Evolutionary conservation across 768 basidiomycete species (phyloP).

Genomic region (Boletus tylopilopsis): DNA sequence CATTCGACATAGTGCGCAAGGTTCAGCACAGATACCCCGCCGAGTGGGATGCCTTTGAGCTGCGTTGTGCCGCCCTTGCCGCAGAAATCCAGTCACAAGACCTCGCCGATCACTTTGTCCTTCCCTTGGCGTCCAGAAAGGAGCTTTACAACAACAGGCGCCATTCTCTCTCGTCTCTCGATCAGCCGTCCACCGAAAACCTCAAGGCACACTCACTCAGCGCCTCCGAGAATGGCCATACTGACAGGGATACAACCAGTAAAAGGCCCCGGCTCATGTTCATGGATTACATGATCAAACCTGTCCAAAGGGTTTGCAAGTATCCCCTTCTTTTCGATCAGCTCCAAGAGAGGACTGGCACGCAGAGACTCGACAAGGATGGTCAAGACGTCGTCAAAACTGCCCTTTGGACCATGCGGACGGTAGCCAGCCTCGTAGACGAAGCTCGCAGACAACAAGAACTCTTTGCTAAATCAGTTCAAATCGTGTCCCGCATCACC

Average conservation of each 20-base stretch:
- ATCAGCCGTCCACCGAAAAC: constrained; percentile 34
- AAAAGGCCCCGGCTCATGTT: constrained; percentile 51
- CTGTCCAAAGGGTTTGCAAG: constrained; percentile 93
- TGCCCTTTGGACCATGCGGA: constrained; percentile 69
- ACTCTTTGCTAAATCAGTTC: constrained; percentile 57
- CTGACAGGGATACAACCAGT: constrained; percentile 22
- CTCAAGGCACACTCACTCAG: constrained; percentile 32
- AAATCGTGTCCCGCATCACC: constrained; percentile 65
- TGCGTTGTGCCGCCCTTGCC: constrained; percentile 61
- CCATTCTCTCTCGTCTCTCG: constrained; percentile 51
- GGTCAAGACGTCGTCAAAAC: constrained; percentile 26
- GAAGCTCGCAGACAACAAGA: constrained; percentile 72
- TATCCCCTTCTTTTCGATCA: constrained; percentile 89
- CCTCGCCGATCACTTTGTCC: constrained; percentile 1
- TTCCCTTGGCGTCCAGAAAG: constrained; percentile 5
- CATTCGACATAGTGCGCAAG: constrained; percentile 67
- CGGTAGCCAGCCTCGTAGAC: constrained; percentile 74
- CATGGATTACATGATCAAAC: constrained; percentile 92
- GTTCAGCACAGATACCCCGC: constrained; percentile 56
- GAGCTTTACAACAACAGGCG: constrained; percentile 32
- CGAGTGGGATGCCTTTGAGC: constrained; percentile 86
- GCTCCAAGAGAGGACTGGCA: constrained; percentile 35
- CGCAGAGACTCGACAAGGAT: constrained; percentile 1
- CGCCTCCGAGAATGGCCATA: constrained; percentile 30
- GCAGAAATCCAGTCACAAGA: constrained; percentile 30